Evolutionary conservation across 2,329 filamentous ascomycete genomes (phyloP).

Genomic region (Curvularia verruculosa): DNA sequence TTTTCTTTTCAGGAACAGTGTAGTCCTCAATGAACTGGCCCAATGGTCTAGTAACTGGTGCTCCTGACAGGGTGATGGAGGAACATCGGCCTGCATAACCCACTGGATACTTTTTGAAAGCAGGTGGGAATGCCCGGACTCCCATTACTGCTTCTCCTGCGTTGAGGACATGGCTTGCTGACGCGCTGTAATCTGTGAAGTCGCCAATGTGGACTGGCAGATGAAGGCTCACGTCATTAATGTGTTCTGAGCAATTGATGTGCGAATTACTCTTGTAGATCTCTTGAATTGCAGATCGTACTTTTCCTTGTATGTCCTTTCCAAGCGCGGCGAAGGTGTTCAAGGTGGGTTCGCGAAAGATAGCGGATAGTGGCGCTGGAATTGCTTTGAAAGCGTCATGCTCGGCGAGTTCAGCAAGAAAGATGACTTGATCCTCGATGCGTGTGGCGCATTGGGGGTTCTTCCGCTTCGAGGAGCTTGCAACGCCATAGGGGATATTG

Average conservation of each 20-base stretch:
- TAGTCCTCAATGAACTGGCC: slow-evolving; percentile 38
- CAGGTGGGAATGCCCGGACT: slow-evolving; percentile 28
- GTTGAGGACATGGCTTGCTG: slow-evolving; percentile 60
- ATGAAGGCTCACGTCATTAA: slow-evolving; percentile 57
- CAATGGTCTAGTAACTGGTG: slow-evolving; percentile 39
- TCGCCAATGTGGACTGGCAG: slow-evolving; percentile 62
- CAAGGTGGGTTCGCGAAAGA: slow-evolving; percentile 47
- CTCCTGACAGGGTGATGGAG: slow-evolving; percentile 58
- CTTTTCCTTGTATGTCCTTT: slow-evolving; percentile 46
- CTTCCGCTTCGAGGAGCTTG: slow-evolving; percentile 28
- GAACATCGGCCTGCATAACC: slow-evolving; percentile 63
- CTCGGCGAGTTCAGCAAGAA: slow-evolving; percentile 55
- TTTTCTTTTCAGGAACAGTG: slow-evolving; percentile 54
- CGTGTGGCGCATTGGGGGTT: slow-evolving; percentile 58
- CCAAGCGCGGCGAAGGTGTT: slow-evolving; percentile 59
- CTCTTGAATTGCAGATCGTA: slow-evolving; percentile 52
- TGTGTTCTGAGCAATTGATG: slow-evolving; percentile 24
- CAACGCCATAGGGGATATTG: slow-evolving; percentile 44
- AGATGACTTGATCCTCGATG: slow-evolving; percentile 59
- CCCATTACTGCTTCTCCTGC: slow-evolving; percentile 49
- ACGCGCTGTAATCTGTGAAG: slow-evolving; percentile 65
- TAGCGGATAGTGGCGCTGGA: slow-evolving; percentile 19
- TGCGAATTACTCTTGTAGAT: slow-evolving; percentile 34
- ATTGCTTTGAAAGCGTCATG: slow-evolving; percentile 38
- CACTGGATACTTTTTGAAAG: slow-evolving; percentile 48